phyloP scores from a whole-genome alignment of 2,329 filamentous ascomycete species.

The Venturia carpophila region DNA sequence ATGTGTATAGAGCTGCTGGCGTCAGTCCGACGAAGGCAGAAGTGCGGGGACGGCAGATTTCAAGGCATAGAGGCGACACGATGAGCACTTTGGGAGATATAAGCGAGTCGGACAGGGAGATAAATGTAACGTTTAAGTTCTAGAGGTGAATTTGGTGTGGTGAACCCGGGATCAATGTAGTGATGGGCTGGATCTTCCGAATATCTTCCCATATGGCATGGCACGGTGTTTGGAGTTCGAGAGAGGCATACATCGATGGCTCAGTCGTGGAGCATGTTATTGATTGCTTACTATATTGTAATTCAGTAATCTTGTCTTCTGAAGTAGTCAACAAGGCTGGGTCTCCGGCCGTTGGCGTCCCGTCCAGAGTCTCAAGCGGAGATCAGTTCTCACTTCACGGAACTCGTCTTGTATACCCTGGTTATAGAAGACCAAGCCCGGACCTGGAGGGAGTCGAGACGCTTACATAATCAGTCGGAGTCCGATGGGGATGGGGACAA shows the following conservation, averaged over 20 bases:
- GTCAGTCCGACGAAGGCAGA: conserved; percentile 13
- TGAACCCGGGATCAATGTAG: background rate
- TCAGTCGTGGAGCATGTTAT: background rate
- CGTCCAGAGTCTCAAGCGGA: no score
- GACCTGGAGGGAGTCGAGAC: background rate
- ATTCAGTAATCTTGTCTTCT: background rate
- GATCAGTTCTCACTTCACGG: no score
- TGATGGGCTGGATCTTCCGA: background rate
- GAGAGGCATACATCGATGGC: background rate
- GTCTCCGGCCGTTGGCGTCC: no score
- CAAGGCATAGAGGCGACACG: background rate
- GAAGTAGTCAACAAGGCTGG: no score
- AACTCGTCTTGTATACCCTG: no score
- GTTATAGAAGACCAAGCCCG: no score
- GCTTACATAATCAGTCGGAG: background rate
- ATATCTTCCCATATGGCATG: background rate
- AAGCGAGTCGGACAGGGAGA: background rate
- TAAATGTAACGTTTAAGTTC: background rate
- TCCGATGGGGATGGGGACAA: no score
- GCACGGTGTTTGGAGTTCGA: background rate
- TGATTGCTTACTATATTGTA: background rate
- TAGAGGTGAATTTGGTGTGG: no score
- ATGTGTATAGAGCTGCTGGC: conserved; percentile 15
- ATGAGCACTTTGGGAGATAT: background rate
- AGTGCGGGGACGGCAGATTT: background rate